These are phyloP conservation scores for Thielaviopsis musarum DNA, from an alignment of 2,329 filamentous ascomycete species.

Conservation along the genomic window DNA sequence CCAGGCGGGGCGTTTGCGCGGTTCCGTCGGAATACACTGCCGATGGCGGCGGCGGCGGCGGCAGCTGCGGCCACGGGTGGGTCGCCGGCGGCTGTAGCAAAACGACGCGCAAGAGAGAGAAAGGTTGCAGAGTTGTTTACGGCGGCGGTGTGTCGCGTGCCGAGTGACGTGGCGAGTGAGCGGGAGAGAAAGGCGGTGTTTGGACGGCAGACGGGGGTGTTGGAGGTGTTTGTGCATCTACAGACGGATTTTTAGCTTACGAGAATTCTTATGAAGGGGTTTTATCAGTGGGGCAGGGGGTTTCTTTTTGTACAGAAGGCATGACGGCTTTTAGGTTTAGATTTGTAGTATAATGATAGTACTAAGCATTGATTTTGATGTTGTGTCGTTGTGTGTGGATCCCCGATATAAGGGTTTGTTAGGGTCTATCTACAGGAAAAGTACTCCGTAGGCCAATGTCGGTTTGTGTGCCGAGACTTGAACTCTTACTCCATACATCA, in stretches of 20 bases:
- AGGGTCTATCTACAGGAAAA: no score
- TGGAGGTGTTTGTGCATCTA: conserved; percentile 47
- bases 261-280: no score
- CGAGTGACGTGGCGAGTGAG: conserved; percentile 30
- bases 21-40: conserved; percentile 22
- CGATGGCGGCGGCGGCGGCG: conserved; percentile 17
- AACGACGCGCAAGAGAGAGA: conserved; percentile 40
- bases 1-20: conserved; percentile 24
- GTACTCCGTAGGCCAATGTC: neutral
- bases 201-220: conserved; percentile 46
- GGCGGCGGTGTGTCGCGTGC: conserved; percentile 40
- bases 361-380: no score
- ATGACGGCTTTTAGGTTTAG: no score
- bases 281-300: no score
- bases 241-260: conserved; percentile 13
- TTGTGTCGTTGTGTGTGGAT: no score
- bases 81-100: conserved; percentile 21
- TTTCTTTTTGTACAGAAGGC: no score
- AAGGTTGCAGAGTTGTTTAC: conserved; percentile 50
- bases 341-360: no score
- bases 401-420: neutral
- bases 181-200: conserved; percentile 33
- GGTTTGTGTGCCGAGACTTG: no score
- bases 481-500: neutral
- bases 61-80: conserved; percentile 10